A percentile compares a stretch with the other conserved stretches of the same genome.
These are phyloP conservation scores for Parsonsia alboflavescens DNA, from an alignment of 257 asterid genomes.

Conservation along the genomic window DNA sequence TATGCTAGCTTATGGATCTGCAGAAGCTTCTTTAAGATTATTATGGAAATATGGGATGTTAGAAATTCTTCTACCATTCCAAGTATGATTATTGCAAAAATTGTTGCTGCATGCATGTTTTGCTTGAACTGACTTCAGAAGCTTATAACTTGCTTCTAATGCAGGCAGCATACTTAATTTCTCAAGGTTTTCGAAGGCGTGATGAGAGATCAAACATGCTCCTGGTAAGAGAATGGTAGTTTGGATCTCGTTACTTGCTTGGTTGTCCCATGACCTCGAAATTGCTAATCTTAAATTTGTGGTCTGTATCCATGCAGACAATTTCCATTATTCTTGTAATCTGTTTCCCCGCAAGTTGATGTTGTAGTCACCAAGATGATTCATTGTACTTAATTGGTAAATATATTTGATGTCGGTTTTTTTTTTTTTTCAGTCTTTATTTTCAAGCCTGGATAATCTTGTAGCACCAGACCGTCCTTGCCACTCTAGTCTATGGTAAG, in stretches of 20 bases:
- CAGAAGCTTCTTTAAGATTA: constrained; percentile 32
- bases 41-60: constrained; percentile 32
- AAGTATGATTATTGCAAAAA: constrained; percentile 10
- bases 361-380: neutral
- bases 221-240: constrained; percentile 14
- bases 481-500: constrained; percentile 33
- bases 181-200: constrained; percentile 30
- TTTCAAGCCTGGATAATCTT: constrained; percentile 31
- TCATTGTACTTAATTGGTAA: neutral
- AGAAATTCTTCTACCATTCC: constrained; percentile 32
- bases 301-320: neutral
- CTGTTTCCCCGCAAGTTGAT: neutral
- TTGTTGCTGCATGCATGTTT: neutral
- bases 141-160: neutral
- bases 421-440: constrained; percentile 20
- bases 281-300: neutral
- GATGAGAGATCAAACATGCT: constrained; percentile 35
- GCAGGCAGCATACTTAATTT: constrained; percentile 34
- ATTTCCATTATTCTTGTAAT: neutral
- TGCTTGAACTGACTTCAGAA: neutral
- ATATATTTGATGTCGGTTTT: neutral
- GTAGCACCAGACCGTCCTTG: constrained; percentile 31
- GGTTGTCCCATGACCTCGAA: neutral
- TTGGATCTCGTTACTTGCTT: neutral
- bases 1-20: constrained; percentile 37